These are phyloP conservation scores for Stachybotrys elegans DNA, from an alignment of 2,329 filamentous ascomycete genomes.

Conservation along the genomic window DNA sequence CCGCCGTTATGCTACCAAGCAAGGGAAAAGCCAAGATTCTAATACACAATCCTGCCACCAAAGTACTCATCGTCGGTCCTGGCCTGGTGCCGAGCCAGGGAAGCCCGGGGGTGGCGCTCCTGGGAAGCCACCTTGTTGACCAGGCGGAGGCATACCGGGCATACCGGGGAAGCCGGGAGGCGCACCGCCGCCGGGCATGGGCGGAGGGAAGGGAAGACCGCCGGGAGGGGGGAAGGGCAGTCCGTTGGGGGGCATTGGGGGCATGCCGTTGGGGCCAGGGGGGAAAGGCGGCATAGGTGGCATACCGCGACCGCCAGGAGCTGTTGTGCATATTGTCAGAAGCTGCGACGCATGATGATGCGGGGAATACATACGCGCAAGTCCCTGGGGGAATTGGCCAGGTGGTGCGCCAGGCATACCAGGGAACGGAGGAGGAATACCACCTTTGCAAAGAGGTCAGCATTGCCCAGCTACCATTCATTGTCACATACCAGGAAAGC, in stretches of 20 bases:
- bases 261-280: slow-evolving; percentile 28
- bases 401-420: slow-evolving; percentile 40
- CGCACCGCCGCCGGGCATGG: slow-evolving; percentile 18
- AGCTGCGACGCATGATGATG: not conserved
- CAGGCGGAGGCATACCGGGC: slow-evolving; percentile 33
- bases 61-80: slow-evolving; percentile 30
- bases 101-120: slow-evolving; percentile 27
- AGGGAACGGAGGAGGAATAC: slow-evolving; percentile 55
- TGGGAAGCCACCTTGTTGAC: slow-evolving; percentile 34
- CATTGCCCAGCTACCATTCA: slow-evolving; percentile 2
- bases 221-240: slow-evolving; percentile 39
- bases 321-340: slow-evolving; percentile 32
- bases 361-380: slow-evolving; percentile 45
- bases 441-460: slow-evolving; percentile 10
- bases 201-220: slow-evolving; percentile 16
- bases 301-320: slow-evolving; percentile 47
- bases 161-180: slow-evolving; percentile 26
- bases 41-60: too few relatives aligned
- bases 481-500: slow-evolving; percentile 49
- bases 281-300: slow-evolving; percentile 40
- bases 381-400: slow-evolving; percentile 32
- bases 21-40: too few relatives aligned
- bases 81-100: slow-evolving; percentile 30
- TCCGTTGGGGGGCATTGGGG: slow-evolving; percentile 28
- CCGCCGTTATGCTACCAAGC: too few relatives aligned